phyloP scores from a whole-genome alignment of 208 protist species.

The Spongospora subterranea region DNA sequence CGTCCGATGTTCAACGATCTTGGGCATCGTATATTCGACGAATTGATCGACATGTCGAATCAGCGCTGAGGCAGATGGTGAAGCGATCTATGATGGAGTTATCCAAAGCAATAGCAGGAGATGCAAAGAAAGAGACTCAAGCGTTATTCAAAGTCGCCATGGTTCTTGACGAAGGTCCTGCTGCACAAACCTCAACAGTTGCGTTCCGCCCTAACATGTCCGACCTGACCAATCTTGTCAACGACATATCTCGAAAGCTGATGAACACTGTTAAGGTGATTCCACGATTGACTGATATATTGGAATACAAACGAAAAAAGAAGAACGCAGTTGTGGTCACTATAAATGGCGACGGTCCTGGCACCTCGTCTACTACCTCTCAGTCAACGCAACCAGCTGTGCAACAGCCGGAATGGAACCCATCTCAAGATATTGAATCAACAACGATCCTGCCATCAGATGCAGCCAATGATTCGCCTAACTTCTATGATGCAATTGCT shows the following conservation, averaged over 20 bases:
- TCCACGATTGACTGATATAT: constrained; percentile 79
- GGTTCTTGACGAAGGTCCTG: constrained; percentile 83
- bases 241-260: constrained; percentile 86
- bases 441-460: background rate
- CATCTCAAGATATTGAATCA: too few relatives aligned
- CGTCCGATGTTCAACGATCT: constrained; percentile 82
- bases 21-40: constrained; percentile 88
- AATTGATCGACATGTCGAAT: constrained; percentile 90
- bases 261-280: constrained; percentile 86
- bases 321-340: background rate
- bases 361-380: background rate
- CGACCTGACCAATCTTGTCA: constrained; percentile 85
- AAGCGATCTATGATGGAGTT: constrained; percentile 89
- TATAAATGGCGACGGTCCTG: background rate
- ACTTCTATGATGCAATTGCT: constrained; percentile 92
- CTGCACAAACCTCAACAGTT: constrained; percentile 80
- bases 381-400: background rate
- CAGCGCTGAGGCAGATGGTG: constrained; percentile 89
- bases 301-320: constrained; percentile 50
- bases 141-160: constrained; percentile 90
- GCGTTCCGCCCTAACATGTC: constrained; percentile 86
- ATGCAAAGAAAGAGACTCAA: constrained; percentile 81
- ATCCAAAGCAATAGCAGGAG: constrained; percentile 84
- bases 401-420: too few relatives aligned
- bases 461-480: constrained; percentile 71